These are phyloP conservation scores for Kwoniella dejecticola DNA, from an alignment of 768 basidiomycete genomes.

Conservation along the genomic window DNA sequence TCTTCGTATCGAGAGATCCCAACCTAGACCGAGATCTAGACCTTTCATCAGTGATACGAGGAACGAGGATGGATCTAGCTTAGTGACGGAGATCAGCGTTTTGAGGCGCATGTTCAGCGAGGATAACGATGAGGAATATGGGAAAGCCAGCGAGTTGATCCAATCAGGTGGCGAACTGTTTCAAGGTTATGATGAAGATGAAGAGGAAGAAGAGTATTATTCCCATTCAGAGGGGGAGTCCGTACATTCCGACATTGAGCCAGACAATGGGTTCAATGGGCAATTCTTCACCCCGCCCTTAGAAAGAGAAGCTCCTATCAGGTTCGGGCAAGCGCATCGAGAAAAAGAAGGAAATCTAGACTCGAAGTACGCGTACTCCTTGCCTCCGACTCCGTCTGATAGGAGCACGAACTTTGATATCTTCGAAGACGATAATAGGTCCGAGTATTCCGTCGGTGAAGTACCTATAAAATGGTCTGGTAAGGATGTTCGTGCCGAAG, in stretches of 20 bases:
- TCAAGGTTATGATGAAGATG: conserved; percentile 13
- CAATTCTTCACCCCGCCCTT: conserved; percentile 7
- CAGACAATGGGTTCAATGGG: conserved; percentile 2
- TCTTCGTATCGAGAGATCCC: background rate
- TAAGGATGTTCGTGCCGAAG: background rate
- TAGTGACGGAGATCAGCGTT: conserved; percentile 32
- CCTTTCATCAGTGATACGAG: conserved; percentile 43
- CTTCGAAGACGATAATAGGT: background rate
- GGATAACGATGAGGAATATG: conserved; percentile 25
- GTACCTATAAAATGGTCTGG: conserved; percentile 21
- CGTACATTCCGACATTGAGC: background rate
- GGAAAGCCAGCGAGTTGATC: conserved; percentile 12
- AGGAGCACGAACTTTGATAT: background rate
- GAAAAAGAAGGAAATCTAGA: background rate
- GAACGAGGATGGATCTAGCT: conserved; percentile 41
- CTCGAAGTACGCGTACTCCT: background rate
- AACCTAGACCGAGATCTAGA: conserved; percentile 9
- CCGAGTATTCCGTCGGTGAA: conserved; percentile 5
- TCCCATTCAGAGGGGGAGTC: background rate
- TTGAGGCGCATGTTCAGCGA: conserved; percentile 34
- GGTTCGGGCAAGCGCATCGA: no score
- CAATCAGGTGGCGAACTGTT: conserved; percentile 33
- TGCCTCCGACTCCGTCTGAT: conserved; percentile 7
- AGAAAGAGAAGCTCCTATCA: background rate
- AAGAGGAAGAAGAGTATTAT: conserved; percentile 1